A percentile compares a stretch with the other conserved stretches of the same genome.
phyloP scores from a whole-genome alignment of 176 grass and related monocot genomes.

The Aegilops speltoides region DNA sequence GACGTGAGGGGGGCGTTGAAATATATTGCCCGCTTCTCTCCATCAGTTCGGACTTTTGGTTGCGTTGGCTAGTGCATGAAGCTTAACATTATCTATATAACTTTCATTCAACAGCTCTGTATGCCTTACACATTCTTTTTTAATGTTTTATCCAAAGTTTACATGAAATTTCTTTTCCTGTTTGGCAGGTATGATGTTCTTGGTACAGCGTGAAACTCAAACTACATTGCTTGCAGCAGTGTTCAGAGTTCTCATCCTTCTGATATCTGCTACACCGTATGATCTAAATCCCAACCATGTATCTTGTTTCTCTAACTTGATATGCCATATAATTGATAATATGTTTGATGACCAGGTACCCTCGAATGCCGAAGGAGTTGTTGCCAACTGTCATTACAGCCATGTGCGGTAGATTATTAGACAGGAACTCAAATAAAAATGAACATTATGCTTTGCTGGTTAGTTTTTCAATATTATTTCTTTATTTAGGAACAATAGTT shows the following conservation, averaged over 20 bases:
- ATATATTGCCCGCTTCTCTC: too few relatives aligned
- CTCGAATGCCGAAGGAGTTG: slow-evolving; percentile 79
- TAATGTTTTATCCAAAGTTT: slow-evolving; percentile 7
- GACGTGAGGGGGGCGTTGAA: too few relatives aligned
- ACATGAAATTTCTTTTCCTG: slow-evolving; percentile 31
- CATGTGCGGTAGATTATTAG: slow-evolving; percentile 50
- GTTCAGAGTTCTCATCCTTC: slow-evolving; percentile 71
- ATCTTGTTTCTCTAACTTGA: slow-evolving; percentile 18
- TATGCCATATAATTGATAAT: slow-evolving; percentile 27
- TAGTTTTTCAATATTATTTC: slow-evolving; percentile 37
- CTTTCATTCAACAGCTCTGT: neutral
- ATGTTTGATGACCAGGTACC: slow-evolving; percentile 58
- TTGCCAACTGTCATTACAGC: slow-evolving; percentile 67
- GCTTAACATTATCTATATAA: slow-evolving; percentile 7
- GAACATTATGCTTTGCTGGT: slow-evolving; percentile 81
- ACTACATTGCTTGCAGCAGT: slow-evolving; percentile 51
- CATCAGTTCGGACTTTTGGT: too few relatives aligned
- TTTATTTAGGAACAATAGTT: slow-evolving; percentile 10
- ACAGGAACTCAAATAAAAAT: slow-evolving; percentile 46
- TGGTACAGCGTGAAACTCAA: slow-evolving; percentile 85
- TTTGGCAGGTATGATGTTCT: slow-evolving; percentile 67
- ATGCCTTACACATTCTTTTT: slow-evolving; percentile 4
- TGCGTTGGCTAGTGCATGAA: neutral
- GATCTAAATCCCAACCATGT: slow-evolving; percentile 23
- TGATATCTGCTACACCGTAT: slow-evolving; percentile 98